Percentiles rank a stretch among this genome's conserved stretches.
Evolutionary conservation across 371 early-diverging fungal species (phyloP).

Genomic region (Syncephalis fuscata): DNA sequence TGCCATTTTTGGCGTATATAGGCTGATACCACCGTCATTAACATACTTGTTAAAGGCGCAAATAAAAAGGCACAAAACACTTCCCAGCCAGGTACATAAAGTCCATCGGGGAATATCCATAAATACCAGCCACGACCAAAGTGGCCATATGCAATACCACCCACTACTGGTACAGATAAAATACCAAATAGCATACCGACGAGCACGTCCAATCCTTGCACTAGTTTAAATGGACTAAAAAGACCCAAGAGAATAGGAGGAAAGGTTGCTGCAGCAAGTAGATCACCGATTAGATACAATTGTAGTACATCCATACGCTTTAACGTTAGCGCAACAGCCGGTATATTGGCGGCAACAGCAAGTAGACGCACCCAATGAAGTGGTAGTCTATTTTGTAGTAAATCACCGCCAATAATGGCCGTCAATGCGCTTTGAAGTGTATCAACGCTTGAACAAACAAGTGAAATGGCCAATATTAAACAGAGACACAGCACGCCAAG

Average conservation of each 20-base stretch:
- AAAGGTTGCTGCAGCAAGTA: slow-evolving; percentile 5
- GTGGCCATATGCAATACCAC: slow-evolving; percentile 1
- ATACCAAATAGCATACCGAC: slow-evolving; percentile 4
- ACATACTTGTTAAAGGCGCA: slow-evolving; percentile 1
- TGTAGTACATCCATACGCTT: slow-evolving; percentile 3
- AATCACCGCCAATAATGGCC: too few relatives aligned
- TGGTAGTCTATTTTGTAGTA: too few relatives aligned
- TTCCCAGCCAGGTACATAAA: slow-evolving; percentile 3
- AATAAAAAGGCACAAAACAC: slow-evolving; percentile 6
- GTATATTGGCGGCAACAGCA: background rate
- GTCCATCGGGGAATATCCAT: background rate
- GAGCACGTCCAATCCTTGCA: slow-evolving; percentile 3
- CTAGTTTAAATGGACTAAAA: background rate
- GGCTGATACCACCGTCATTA: slow-evolving; percentile 1
- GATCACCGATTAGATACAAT: slow-evolving; percentile 5
- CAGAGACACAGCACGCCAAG: too few relatives aligned
- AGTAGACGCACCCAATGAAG: too few relatives aligned
- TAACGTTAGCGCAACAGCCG: slow-evolving; percentile 1
- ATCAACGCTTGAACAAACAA: too few relatives aligned
- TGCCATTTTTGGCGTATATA: too few relatives aligned
- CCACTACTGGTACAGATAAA: slow-evolving; percentile 2
- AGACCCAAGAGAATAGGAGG: slow-evolving; percentile 5
- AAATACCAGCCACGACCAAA: background rate
- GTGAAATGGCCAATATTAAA: too few relatives aligned
- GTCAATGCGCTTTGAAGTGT: too few relatives aligned